Percentiles rank a stretch among this genome's conserved stretches.
phyloP scores from a whole-genome alignment of 2,329 filamentous ascomycete genomes.

The Venturia effusa region DNA sequence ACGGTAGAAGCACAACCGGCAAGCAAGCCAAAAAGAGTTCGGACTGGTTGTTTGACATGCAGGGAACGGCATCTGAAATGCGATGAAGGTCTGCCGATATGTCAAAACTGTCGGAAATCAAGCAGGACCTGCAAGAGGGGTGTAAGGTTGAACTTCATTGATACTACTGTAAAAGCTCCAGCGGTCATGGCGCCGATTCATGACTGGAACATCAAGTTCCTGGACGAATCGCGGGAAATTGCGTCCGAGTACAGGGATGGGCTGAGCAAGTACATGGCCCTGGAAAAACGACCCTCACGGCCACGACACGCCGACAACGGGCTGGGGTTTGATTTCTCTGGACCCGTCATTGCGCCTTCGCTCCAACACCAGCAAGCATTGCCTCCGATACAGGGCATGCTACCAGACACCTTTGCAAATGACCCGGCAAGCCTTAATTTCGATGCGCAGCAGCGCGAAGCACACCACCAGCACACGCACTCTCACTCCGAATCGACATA shows the following conservation, averaged over 20 bases:
- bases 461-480: slow-evolving; percentile 21
- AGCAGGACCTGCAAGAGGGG: slow-evolving; percentile 77
- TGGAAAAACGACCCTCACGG: slow-evolving; percentile 23
- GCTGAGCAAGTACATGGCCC: slow-evolving; percentile 55
- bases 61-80: slow-evolving; percentile 85
- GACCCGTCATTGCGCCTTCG: slow-evolving; percentile 18
- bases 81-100: slow-evolving; percentile 59
- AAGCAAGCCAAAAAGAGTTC: slow-evolving; percentile 52
- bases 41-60: slow-evolving; percentile 86
- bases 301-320: neutral
- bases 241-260: slow-evolving; percentile 85
- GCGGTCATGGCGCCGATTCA: slow-evolving; percentile 49
- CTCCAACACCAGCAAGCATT: slow-evolving; percentile 36
- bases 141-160: slow-evolving; percentile 82
- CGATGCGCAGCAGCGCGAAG: slow-evolving; percentile 22
- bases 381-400: slow-evolving; percentile 39
- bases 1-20: slow-evolving; percentile 18
- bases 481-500: slow-evolving; percentile 21
- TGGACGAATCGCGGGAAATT: slow-evolving; percentile 81
- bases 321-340: neutral
- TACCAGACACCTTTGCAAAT: slow-evolving; percentile 36
- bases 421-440: slow-evolving; percentile 30
- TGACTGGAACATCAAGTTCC: slow-evolving; percentile 65
- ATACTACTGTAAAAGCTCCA: slow-evolving; percentile 62
- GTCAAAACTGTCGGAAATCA: slow-evolving; percentile 79